A percentile compares a stretch with the other conserved stretches of the same genome.
Conservation (phyloP, 306 rosid genomes). For the Cucumis hystrix region DNA sequence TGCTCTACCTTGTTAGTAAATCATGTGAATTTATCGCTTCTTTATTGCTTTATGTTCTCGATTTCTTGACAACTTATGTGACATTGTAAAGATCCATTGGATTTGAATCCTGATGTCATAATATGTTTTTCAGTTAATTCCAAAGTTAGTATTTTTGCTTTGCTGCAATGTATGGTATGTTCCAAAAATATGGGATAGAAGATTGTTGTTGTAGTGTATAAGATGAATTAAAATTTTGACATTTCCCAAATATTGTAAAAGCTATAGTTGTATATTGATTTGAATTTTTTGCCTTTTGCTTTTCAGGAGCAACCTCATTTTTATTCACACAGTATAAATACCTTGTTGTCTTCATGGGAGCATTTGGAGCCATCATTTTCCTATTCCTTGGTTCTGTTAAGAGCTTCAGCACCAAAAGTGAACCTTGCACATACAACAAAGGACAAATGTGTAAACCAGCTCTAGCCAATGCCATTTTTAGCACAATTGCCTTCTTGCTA, state of each 20-base stretch:
- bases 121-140: too few species aligned
- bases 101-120: neutral
- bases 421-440: constrained; percentile 52
- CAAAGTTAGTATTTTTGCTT: neutral
- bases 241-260: neutral
- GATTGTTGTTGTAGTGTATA: neutral
- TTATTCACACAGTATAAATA: constrained; percentile 46
- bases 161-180: neutral
- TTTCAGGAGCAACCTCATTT: constrained; percentile 55
- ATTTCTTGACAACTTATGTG: too few species aligned
- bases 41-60: too few species aligned
- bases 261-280: neutral
- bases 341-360: constrained; percentile 41
- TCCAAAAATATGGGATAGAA: neutral
- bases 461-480: constrained; percentile 46
- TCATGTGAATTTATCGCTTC: too few species aligned
- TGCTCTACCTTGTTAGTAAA: too few species aligned
- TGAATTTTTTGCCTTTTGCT: constrained; percentile 10
- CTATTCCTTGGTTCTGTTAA: constrained; percentile 59
- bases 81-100: neutral
- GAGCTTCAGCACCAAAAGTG: constrained; percentile 52
- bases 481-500: constrained; percentile 47
- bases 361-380: constrained; percentile 38
- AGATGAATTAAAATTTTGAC: neutral
- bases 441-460: constrained; percentile 60